Percentiles rank a stretch among this genome's conserved stretches.
Evolutionary conservation across 148 eudicot species (phyloP).

Genomic region (Rhododendron simsii): DNA sequence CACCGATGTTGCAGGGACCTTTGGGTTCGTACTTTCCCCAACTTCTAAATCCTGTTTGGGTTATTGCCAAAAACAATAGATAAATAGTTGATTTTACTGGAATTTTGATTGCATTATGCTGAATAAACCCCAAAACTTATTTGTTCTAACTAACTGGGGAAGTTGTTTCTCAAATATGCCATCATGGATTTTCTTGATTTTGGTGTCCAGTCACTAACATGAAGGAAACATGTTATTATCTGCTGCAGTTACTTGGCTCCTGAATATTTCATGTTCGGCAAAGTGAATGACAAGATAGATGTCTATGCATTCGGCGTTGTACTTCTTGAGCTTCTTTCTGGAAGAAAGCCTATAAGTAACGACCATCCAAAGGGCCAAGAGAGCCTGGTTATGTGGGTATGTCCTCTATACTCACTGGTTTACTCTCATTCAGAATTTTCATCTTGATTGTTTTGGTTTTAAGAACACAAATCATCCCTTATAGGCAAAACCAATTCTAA

Average conservation of each 20-base stretch:
- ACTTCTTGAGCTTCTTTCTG: slow-evolving; percentile 97
- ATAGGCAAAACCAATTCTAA: slow-evolving; percentile 78
- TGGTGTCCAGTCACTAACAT: neutral
- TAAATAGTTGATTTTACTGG: neutral
- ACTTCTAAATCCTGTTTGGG: neutral
- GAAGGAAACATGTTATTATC: neutral
- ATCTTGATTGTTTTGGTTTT: neutral
- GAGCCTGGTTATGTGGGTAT: slow-evolving; percentile 96
- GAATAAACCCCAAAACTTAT: neutral
- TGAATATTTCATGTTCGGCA: slow-evolving; percentile 93
- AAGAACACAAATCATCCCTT: neutral
- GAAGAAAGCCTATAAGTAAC: slow-evolving; percentile 76
- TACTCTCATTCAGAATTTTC: neutral
- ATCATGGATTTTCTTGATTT: neutral
- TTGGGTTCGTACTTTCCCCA: slow-evolving; percentile 59
- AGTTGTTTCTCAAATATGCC: neutral
- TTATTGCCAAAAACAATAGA: neutral
- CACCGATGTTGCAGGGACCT: slow-evolving; percentile 88
- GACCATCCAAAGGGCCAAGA: slow-evolving; percentile 75
- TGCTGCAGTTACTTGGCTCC: slow-evolving; percentile 90
- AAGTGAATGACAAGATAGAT: slow-evolving; percentile 77
- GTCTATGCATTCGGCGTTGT: slow-evolving; percentile 97
- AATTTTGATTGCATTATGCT: neutral
- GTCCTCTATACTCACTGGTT: slow-evolving; percentile 16
- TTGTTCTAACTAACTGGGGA: neutral